phyloP scores from a whole-genome alignment of 2,329 filamentous ascomycete genomes.

The Hypoxylon sp. region DNA sequence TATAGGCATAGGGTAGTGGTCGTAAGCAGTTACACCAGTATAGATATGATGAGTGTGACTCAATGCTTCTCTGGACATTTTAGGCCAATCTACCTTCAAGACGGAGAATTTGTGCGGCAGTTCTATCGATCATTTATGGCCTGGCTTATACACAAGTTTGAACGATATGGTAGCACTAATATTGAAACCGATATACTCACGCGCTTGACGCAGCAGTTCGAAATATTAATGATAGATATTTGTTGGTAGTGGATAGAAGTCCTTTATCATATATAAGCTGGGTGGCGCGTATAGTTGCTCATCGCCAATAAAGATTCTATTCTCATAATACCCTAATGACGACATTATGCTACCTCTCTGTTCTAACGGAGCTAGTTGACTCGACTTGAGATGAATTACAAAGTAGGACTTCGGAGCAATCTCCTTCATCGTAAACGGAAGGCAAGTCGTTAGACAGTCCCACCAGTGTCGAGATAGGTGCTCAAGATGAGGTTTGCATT shows the following conservation, averaged over 20 bases:
- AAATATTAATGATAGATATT: not conserved
- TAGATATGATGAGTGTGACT: slow-evolving; percentile 3
- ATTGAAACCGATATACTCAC: not conserved
- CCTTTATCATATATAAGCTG: too few relatives aligned
- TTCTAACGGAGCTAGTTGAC: too few relatives aligned
- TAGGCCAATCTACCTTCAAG: not conserved
- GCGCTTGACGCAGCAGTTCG: not conserved
- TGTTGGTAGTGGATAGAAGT: not conserved
- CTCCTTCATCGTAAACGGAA: not conserved
- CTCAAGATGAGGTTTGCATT: not conserved
- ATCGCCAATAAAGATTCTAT: too few relatives aligned
- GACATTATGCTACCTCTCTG: too few relatives aligned
- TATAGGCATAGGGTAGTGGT: slow-evolving; percentile 7
- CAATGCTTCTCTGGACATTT: not conserved
- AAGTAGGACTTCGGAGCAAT: not conserved
- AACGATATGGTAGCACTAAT: not conserved
- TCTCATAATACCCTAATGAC: too few relatives aligned
- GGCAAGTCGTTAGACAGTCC: not conserved
- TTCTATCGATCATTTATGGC: not conserved
- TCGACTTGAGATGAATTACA: too few relatives aligned
- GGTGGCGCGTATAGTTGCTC: too few relatives aligned
- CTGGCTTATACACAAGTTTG: not conserved
- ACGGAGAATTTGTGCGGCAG: not conserved
- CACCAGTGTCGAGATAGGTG: not conserved
- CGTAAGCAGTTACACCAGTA: not conserved